Base-by-base conservation (phyloP, 208 protist species). In the Zelonia costaricensis region DNA sequence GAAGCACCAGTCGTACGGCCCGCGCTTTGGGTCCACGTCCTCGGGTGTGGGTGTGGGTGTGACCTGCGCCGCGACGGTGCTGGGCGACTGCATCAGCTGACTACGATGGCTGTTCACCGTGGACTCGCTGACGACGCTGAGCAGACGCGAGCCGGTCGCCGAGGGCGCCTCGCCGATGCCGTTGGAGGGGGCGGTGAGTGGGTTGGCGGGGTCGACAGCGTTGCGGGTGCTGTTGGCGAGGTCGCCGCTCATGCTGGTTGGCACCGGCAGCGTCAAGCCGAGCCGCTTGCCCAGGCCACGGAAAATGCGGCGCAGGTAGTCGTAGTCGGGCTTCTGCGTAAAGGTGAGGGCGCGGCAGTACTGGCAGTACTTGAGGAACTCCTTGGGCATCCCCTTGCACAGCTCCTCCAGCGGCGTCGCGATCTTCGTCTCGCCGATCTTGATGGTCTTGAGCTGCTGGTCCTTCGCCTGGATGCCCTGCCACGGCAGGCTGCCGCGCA, bases 401-500 rank as follows among this genome's bases (percentile, higher is more conserved):
- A 95, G 74, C 13, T 80, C 70, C 65, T 86, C 76, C 31, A 91
- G 56, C 28, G 85, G 62, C 3, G 78, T 92, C 9, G 72, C 51
- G 18, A 91, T 88, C 67, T 96, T 96, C 65, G 82, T 93, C 53
- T 93, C 83, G 5, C 87, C 91, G 46, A 96, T 94, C 44, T 80
- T 74, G 40, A 82, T 76, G 12, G 82, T 86, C 75, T 94, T 95
- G n/a, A 82, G 62, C 33, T 78, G 74, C 69, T 76, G 68, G 40
- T 93, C 86, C 51, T 80, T 74, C 10, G 76, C 89, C 28, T 81
- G 80, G 23, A 98, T 82, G 13, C 96, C 96, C 51, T 98, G 96
- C 94, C 96, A 98, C 3, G 96, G 96, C 2, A 98, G 77, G 3
- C 35, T 77, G n/a, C 94, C 89, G n/a, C 77, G 78, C 27, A 95